Conservation (phyloP, 164 flowering plant genomes). For the Chloranthus sessilifolius region DNA sequence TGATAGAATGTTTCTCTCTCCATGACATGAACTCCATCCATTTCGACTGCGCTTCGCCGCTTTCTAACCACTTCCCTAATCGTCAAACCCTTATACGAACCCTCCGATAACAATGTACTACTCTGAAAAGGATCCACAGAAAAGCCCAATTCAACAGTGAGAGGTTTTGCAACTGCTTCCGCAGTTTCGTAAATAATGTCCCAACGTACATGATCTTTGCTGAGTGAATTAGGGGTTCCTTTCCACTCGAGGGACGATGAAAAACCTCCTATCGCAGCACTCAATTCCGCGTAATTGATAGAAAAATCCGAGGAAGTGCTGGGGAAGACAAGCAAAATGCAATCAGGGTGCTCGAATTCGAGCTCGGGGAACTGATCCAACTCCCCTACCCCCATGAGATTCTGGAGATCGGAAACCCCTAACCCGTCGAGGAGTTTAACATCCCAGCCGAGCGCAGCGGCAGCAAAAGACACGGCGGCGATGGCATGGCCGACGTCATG, state of each 20-base stretch:
- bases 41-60: constrained; percentile 94
- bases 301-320: constrained; percentile 29
- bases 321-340: constrained; percentile 72
- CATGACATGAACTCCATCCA: constrained; percentile 71
- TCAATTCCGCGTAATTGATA: constrained; percentile 48
- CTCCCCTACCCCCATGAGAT: constrained; percentile 54
- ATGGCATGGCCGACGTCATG: constrained; percentile 94
- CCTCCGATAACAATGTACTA: constrained; percentile 33
- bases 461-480: constrained; percentile 73
- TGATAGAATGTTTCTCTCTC: constrained; percentile 73
- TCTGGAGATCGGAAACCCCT: constrained; percentile 58
- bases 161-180: constrained; percentile 70
- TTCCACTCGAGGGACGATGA: constrained; percentile 51
- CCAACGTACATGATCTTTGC: constrained; percentile 88
- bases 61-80: constrained; percentile 72
- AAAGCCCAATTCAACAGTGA: constrained; percentile 20
- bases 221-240: constrained; percentile 72
- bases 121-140: constrained; percentile 34
- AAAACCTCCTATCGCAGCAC: constrained; percentile 37
- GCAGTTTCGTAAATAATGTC: constrained; percentile 80
- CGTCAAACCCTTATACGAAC: constrained; percentile 49
- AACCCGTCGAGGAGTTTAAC: constrained; percentile 77
- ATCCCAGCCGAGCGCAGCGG: constrained; percentile 85
- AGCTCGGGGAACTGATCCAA: constrained; percentile 44
- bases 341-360: constrained; percentile 93